A percentile compares a stretch with the other conserved stretches of the same genome.
Conservation (phyloP, 306 rosid genomes). For the Acacia crassicarpa region DNA sequence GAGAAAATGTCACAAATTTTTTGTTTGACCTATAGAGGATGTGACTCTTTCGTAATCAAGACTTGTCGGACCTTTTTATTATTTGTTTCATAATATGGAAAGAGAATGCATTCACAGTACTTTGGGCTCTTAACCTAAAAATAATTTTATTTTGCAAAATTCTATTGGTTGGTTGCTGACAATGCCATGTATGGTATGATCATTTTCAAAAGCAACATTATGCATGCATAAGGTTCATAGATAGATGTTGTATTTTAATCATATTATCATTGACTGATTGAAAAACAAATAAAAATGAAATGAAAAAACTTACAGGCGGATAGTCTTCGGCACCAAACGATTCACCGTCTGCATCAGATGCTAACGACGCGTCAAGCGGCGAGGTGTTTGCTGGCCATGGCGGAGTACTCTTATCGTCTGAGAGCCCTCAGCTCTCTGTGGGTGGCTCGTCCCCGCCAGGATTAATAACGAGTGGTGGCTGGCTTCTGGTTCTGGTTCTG, state of each 20-base stretch:
- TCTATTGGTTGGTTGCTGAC: not conserved
- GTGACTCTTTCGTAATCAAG: not conserved
- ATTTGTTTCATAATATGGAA: slow-evolving; percentile 24
- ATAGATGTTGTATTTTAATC: not conserved
- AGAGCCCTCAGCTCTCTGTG: slow-evolving; percentile 93
- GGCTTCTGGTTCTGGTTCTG: not conserved
- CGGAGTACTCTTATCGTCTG: slow-evolving; percentile 84
- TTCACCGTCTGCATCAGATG: slow-evolving; percentile 70
- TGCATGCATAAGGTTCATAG: not conserved
- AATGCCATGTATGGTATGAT: not conserved
- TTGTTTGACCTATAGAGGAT: not conserved
- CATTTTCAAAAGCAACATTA: not conserved
- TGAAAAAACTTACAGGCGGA: slow-evolving; percentile 70
- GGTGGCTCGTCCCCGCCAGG: slow-evolving; percentile 83
- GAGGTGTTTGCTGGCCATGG: slow-evolving; percentile 82
- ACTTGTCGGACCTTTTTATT: not conserved
- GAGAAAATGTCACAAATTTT: slow-evolving; percentile 10
- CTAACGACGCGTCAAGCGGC: slow-evolving; percentile 92
- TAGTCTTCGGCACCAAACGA: slow-evolving; percentile 68
- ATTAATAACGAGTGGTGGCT: slow-evolving; percentile 18
- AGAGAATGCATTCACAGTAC: slow-evolving; percentile 7
- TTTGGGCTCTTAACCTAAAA: not conserved
- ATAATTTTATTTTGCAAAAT: not conserved
- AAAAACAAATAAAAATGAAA: not conserved
- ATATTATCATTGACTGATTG: not conserved